phyloP scores from a whole-genome alignment of 768 basidiomycete species.

The Pulveroboletus sp. region DNA sequence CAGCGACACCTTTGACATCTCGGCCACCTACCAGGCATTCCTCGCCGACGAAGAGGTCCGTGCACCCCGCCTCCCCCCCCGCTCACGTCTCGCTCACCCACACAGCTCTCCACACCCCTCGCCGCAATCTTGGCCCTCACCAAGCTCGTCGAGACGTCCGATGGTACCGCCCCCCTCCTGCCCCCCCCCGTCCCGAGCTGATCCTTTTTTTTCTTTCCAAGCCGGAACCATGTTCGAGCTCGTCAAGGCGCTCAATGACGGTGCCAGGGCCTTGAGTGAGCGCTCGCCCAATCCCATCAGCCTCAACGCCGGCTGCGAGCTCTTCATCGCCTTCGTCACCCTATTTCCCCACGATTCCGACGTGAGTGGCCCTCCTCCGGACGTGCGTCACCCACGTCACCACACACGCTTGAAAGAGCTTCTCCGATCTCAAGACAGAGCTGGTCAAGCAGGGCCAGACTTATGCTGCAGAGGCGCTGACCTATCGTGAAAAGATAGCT shows the following conservation, averaged over 20 bases:
- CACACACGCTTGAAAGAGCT: slow-evolving; percentile 48
- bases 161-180: slow-evolving; percentile 43
- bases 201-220: slow-evolving; percentile 24
- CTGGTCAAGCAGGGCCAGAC: slow-evolving; percentile 76
- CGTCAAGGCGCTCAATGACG: slow-evolving; percentile 74
- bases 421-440: slow-evolving; percentile 77
- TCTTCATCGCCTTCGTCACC: slow-evolving; percentile 88
- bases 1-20: slow-evolving; percentile 39
- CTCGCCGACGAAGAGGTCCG: slow-evolving; percentile 64
- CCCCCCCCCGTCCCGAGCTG: background rate
- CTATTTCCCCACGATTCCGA: slow-evolving; percentile 76
- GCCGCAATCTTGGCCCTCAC: slow-evolving; percentile 87
- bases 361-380: slow-evolving; percentile 41
- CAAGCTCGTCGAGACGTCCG: slow-evolving; percentile 73
- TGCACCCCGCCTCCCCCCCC: background rate
- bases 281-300: slow-evolving; percentile 76
- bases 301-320: slow-evolving; percentile 82
- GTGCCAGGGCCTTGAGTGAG: slow-evolving; percentile 56
- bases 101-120: slow-evolving; percentile 72
- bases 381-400: slow-evolving; percentile 3
- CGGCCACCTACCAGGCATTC: slow-evolving; percentile 52
- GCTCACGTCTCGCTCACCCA: background rate
- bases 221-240: slow-evolving; percentile 94
- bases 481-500: slow-evolving; percentile 88
- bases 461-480: slow-evolving; percentile 73